Evolutionary conservation across 768 basidiomycete genomes (phyloP).

Genomic region (Tylopilus sp.): DNA sequence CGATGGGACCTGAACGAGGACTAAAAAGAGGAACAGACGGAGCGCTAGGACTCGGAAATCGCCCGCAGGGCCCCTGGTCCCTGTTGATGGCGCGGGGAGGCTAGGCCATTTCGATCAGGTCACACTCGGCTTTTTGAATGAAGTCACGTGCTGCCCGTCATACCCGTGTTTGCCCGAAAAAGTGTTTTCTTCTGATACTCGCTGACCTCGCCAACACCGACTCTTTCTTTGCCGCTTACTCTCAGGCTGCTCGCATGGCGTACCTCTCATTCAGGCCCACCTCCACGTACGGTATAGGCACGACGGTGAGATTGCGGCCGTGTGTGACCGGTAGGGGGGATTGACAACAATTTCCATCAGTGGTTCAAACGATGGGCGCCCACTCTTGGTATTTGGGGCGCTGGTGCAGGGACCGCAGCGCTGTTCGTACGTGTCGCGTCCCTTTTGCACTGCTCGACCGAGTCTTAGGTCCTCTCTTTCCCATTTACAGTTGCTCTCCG

Average conservation of each 20-base stretch:
- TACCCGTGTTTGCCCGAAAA: conserved; percentile 14
- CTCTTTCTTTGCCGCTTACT: not conserved
- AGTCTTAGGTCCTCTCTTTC: conserved; percentile 4
- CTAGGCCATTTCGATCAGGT: not conserved
- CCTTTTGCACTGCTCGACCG: not conserved
- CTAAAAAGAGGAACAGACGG: not conserved
- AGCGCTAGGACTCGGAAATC: not conserved
- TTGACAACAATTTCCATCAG: conserved; percentile 28
- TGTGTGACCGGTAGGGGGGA: not conserved
- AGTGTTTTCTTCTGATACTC: no score
- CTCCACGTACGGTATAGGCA: conserved; percentile 35
- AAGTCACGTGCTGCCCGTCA: conserved; percentile 20
- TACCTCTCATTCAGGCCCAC: conserved; percentile 38
- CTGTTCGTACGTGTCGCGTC: conserved; percentile 49
- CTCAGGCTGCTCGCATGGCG: conserved; percentile 36
- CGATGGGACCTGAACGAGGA: not conserved
- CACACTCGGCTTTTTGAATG: no score
- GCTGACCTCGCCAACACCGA: no score
- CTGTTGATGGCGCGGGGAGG: not conserved
- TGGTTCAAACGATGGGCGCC: conserved; percentile 55
- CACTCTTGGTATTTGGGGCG: conserved; percentile 67
- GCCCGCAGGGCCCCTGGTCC: not conserved
- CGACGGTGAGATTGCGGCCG: conserved; percentile 34
- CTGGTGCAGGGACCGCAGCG: conserved; percentile 61
- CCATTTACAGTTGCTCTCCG: conserved; percentile 60